Base-by-base conservation (phyloP, 179 eudicot genomes). In the Carnegiea gigantea region DNA sequence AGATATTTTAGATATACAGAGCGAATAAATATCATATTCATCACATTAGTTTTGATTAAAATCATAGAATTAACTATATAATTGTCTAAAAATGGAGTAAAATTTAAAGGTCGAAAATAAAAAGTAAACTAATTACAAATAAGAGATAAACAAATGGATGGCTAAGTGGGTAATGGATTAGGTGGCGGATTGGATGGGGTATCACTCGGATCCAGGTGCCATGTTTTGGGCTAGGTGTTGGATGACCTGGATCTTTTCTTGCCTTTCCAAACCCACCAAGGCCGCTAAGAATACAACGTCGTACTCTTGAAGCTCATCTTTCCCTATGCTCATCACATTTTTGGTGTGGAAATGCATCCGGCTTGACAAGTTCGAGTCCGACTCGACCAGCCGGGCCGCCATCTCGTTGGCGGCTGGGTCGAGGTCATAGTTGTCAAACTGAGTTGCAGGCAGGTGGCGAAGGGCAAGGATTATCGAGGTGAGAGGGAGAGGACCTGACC, bases 401-500 rank as follows among this genome's bases (percentile, higher is more conserved):
- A 92, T 79, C 21, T 88, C 86, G 73, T 92, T 92, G 57, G 97
- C 97, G 0, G 85, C 51, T 9, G 70, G 68, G 77, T 91, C 93
- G 64, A 91, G 84, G 80, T 92, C 97, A 5, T 91, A 92, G 84
- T 92, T 92, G 78, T 91, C 93, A 46, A 92, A 92, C 5, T 59
- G 64, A 28, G 95, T 77, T 20, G 62, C 6, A 1, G 86, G 85
- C 30, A 93, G 87, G 83, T 93, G 97, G 77, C 86, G 72, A 0
- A 78, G 79, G 49, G 97, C 97, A 13, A 93, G 81, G 24, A 90
- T 90, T 11, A 92, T 88, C 0, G 97, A 91, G 0, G 93, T 91
- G 62, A 92, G 88, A 14, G 97, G 94, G 5, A 92, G 92, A 0
- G 97, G 97, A 9, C 94, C 97, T 4, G 97, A 91, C 36, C 97